Percentiles rank a stretch among this genome's conserved stretches.
Evolutionary conservation across 768 basidiomycete genomes (phyloP).

Genomic region (Psilocybe cyanescens): DNA sequence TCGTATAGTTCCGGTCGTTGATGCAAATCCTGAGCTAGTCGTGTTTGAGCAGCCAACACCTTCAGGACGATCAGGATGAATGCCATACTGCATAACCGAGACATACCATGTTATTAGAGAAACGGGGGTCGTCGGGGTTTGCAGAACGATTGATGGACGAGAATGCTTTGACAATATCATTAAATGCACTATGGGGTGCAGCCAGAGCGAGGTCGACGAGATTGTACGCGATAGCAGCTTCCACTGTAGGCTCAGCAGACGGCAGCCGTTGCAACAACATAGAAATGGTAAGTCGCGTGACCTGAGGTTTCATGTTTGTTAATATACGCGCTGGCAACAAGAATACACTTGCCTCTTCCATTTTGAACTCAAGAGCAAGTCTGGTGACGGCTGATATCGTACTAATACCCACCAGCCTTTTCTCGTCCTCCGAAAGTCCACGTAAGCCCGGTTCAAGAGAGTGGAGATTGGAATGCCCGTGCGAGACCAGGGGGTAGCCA

Average conservation of each 20-base stretch:
- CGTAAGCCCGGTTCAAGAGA: constrained; percentile 66
- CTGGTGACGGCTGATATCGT: constrained; percentile 91
- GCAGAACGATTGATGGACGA: constrained; percentile 83
- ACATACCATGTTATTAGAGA: constrained; percentile 85
- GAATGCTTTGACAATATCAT: constrained; percentile 84
- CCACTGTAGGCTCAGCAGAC: constrained; percentile 83
- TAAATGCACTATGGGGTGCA: constrained; percentile 76
- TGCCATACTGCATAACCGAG: not conserved
- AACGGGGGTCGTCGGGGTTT: constrained; percentile 87
- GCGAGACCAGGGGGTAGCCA: constrained; percentile 42
- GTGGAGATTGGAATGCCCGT: constrained; percentile 55
- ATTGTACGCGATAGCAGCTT: constrained; percentile 91
- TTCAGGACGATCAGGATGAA: constrained; percentile 27
- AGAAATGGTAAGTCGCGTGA: constrained; percentile 85
- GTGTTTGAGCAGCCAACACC: constrained; percentile 91
- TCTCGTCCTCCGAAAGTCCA: constrained; percentile 82
- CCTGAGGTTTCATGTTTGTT: constrained; percentile 42
- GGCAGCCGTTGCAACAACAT: constrained; percentile 91
- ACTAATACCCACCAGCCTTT: constrained; percentile 82
- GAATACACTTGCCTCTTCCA: constrained; percentile 66
- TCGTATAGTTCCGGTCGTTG: constrained; percentile 79
- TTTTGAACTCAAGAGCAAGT: constrained; percentile 84
- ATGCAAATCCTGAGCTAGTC: constrained; percentile 79
- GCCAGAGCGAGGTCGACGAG: constrained; percentile 87
- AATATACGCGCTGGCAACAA: not conserved